Base-by-base conservation (phyloP, 2,329 filamentous ascomycete species). In the Nannizzia gypsea region DNA sequence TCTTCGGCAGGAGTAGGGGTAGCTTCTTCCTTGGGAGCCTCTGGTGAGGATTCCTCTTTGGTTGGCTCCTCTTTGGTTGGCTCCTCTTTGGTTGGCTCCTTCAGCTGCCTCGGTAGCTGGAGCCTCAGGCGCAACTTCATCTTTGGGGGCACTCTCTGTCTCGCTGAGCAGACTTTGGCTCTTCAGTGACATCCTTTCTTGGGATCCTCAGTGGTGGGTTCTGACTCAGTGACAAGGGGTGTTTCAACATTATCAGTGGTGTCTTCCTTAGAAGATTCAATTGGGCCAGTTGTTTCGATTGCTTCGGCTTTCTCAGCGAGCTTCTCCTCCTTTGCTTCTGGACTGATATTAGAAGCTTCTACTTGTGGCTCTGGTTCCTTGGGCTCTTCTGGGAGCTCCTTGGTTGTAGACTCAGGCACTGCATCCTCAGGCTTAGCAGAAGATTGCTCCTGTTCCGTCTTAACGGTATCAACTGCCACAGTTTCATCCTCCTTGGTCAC, bases 381-480 rank as follows among this genome's bases (percentile, higher is more conserved):
- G 42, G 22, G 9, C 22, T 44, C 36, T 58, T 58, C 28, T 6
- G 28, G 22, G 6, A 28, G 48, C 54, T 66, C 65, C 52, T 36
- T 36, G 31, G 60, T 68, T 59, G 67, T 65, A n/a, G 65, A 63
- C 54, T 67, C 67, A 60, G 67, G 67, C 63, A 75, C 74, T 42
- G 76, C 11, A 28, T 40, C 20, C 36, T 50, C 56, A 34, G 6
- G n/a, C 61, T 58, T 38, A 54, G 48, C 36, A 52, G 36, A 22
- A 52, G 26, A 9, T 15, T 26, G 26, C 9, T 36, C 15, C 42
- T 44, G 56, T 17, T 22, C 17, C 48, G 28, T 9, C 24, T 52
- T 6, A 15, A 24, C 9, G 11, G 13, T 24, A 13, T 28, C 48
- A 28, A 28, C 26, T 28, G 24, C 11, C 13, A 52, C 22, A 28